A percentile compares a stretch with the other conserved stretches of the same genome.
Evolutionary conservation across 2,329 filamentous ascomycete genomes (phyloP).

Genomic region (Canariomyces notabilis): DNA sequence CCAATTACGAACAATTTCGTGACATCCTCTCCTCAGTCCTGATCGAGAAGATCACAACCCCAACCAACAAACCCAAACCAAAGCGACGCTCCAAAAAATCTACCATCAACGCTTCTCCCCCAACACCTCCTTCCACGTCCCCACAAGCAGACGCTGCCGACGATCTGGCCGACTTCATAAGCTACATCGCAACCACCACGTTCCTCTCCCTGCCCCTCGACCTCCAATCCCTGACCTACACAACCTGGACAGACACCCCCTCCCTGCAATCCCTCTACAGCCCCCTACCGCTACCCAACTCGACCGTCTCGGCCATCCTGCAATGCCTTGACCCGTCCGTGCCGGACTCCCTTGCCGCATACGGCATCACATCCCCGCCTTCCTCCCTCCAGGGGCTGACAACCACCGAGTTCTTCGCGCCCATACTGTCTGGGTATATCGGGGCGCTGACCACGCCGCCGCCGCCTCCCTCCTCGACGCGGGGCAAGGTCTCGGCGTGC

Average conservation of each 20-base stretch:
- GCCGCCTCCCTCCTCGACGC: constrained; percentile 56
- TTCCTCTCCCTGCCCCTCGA: constrained; percentile 60
- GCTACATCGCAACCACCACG: constrained; percentile 68
- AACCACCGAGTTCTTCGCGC: constrained; percentile 54
- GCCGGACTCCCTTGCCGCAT: constrained; percentile 62
- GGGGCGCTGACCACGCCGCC: constrained; percentile 53
- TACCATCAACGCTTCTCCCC: not conserved
- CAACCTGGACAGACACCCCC: constrained; percentile 45
- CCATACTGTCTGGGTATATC: constrained; percentile 61
- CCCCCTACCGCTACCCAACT: constrained; percentile 48
- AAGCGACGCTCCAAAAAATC: constrained; percentile 31
- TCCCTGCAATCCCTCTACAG: constrained; percentile 49
- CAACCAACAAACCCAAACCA: constrained; percentile 40
- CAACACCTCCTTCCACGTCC: not conserved
- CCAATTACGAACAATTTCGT: constrained; percentile 64
- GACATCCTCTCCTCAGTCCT: constrained; percentile 69
- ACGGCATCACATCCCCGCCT: constrained; percentile 50
- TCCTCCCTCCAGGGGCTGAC: constrained; percentile 28
- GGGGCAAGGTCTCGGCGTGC: constrained; percentile 50
- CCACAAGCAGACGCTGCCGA: constrained; percentile 8
- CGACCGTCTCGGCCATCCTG: constrained; percentile 47
- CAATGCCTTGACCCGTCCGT: constrained; percentile 54
- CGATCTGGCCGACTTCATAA: constrained; percentile 59
- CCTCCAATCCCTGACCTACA: constrained; percentile 58
- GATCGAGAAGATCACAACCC: constrained; percentile 52